A percentile compares a stretch with the other conserved stretches of the same genome.
phyloP scores from a whole-genome alignment of 768 basidiomycete genomes.

The Gymnopilus dilepis region DNA sequence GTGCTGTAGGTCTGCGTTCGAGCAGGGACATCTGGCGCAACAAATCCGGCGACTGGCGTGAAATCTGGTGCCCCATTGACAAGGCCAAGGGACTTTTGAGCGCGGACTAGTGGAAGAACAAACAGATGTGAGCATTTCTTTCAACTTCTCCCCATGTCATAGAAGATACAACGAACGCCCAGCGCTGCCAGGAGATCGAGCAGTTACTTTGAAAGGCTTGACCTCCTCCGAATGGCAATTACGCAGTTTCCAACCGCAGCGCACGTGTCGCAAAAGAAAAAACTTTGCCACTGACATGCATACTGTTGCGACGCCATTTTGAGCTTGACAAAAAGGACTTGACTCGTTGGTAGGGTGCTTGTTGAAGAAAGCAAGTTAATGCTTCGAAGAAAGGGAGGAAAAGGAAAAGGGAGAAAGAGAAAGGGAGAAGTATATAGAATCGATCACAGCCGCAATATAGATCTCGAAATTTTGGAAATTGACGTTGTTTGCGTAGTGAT shows the following conservation, averaged over 20 bases:
- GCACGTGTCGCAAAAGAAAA: slow-evolving; percentile 22
- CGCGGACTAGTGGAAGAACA: slow-evolving; percentile 66
- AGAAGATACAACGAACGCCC: slow-evolving; percentile 15
- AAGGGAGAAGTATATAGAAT: slow-evolving; percentile 15
- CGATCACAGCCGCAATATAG: slow-evolving; percentile 10
- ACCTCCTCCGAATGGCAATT: slow-evolving; percentile 2
- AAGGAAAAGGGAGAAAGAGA: slow-evolving; percentile 28
- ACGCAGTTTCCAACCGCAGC: slow-evolving; percentile 2
- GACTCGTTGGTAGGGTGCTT: slow-evolving; percentile 37
- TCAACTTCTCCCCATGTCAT: slow-evolving; percentile 11
- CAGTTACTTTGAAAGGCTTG: neutral
- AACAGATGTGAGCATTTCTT: slow-evolving; percentile 20
- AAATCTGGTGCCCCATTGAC: slow-evolving; percentile 85
- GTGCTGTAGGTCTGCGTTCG: slow-evolving; percentile 82
- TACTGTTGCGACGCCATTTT: slow-evolving; percentile 86
- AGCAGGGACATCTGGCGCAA: slow-evolving; percentile 70
- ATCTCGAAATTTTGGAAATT: slow-evolving; percentile 24
- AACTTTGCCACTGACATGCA: slow-evolving; percentile 63
- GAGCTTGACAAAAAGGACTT: slow-evolving; percentile 27
- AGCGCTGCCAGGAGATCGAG: neutral
- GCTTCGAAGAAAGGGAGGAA: slow-evolving; percentile 56
- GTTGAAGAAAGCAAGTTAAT: slow-evolving; percentile 77
- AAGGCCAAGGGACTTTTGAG: slow-evolving; percentile 92
- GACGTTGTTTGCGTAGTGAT: slow-evolving; percentile 22
- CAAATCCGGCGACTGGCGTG: slow-evolving; percentile 62